Conservation (phyloP, 306 rosid genomes). For the Rosa lucieae region DNA sequence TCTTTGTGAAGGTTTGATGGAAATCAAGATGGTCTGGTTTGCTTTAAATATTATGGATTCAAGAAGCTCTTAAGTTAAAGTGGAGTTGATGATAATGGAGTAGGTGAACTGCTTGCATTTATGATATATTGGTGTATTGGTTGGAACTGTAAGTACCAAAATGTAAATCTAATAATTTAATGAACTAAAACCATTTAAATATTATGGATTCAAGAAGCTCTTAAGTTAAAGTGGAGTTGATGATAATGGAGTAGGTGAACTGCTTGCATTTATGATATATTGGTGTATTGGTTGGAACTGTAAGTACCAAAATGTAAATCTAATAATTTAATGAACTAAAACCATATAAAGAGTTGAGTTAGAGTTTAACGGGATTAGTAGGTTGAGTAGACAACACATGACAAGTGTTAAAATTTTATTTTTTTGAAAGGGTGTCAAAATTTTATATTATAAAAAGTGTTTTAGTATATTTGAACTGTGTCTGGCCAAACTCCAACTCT, state of each 20-base stretch:
- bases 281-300: conserved; percentile 35
- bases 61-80: not conserved
- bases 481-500: no score
- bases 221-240: conserved; percentile 40
- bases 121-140: conserved; percentile 27
- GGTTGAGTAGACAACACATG: no score
- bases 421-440: no score
- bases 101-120: conserved; percentile 28
- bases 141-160: conserved; percentile 24
- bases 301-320: not conserved
- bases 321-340: no score
- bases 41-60: conserved; percentile 15
- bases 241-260: conserved; percentile 43
- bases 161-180: not conserved
- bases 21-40: not conserved
- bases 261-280: conserved; percentile 2
- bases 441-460: no score
- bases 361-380: no score
- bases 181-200: not conserved
- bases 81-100: conserved; percentile 56
- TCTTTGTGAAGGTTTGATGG: conserved; percentile 4
- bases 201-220: not conserved
- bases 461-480: no score
- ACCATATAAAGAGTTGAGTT: no score
- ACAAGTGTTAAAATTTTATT: no score